Evolutionary conservation across 129 eudicot genomes (phyloP), one percentile per base, ranked within the genome.

Genomic region (Ambrosia trifida): DNA sequence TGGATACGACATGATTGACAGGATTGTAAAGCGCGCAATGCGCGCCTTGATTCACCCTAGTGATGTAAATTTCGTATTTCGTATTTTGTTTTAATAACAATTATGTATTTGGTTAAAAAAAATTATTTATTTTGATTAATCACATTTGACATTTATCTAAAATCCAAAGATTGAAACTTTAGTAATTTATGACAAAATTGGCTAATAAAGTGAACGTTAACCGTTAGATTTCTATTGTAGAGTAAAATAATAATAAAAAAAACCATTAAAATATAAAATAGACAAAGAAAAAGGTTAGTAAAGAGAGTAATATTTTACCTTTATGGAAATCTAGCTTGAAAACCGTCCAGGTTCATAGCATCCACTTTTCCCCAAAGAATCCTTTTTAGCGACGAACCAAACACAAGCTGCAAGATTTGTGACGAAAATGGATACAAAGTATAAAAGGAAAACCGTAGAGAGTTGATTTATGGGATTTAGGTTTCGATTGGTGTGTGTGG

Each of bases 271-370:
- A 32, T 7, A 6, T 8, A 33, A 28, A 49, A 30, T 47, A 44
- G 41, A 76, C 18, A 31, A 44, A 57, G 8, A 50, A 64, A 72
- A 46, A 50, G 16, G 45, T 19, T 56, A 57, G 18, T 18, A 14
- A 78, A 63, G 7, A 40, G 58, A 8, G 38, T n/a, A 62, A 53
- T 64, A n/a, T 19, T 13, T 32, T 43, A 32, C 46, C 54, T 4
- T 72, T 44, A 40, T 13, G 0, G 8, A 24, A 49, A 44, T 47
- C 17, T 20, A 49, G 61, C 72, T 56, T 20, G 69, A 68, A 71
- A 46, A 20, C 30, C 46, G 74, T 81, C 83, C 79, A 65, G 76
- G 76, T 77, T 77, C 88, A 73, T 66, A 50, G 46, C 20, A 80
- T 32, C 41, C 31, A 14, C 70, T 51, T 52, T 60, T 17, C 36